Percentiles rank a stretch among this genome's conserved stretches.
Conservation (phyloP, 1,139 yeast genomes). For the Kodamaea suecica region DNA sequence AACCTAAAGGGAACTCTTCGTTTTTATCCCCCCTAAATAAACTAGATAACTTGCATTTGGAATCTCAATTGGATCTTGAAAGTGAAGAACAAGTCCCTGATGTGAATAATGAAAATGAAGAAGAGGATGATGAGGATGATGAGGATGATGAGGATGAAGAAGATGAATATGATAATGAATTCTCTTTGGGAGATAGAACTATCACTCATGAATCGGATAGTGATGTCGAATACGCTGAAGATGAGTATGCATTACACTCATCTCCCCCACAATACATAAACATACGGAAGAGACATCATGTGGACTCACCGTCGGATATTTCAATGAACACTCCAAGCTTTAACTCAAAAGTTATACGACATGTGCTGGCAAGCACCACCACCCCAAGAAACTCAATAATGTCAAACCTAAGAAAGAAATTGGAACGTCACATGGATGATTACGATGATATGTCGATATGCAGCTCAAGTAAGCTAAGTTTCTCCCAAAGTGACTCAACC, state of each 20-base stretch:
- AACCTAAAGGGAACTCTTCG: conserved; percentile 18
- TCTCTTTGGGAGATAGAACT: conserved; percentile 16
- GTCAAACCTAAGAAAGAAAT: conserved; percentile 2
- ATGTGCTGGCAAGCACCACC: conserved; percentile 4
- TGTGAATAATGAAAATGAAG: conserved; percentile 3
- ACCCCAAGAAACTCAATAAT: conserved; percentile 6
- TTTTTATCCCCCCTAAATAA: conserved; percentile 36
- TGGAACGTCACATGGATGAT: conserved; percentile 9
- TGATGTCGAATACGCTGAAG: conserved; percentile 14
- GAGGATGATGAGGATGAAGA: conserved; percentile 11
- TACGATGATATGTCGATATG: conserved; percentile 15
- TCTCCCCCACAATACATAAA: conserved; percentile 18
- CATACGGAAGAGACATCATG: conserved; percentile 18
- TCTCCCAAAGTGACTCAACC: conserved; percentile 24
- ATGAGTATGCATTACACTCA: conserved; percentile 8
- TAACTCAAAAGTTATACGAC: conserved; percentile 8
- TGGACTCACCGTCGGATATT: conserved; percentile 17
- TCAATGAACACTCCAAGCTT: conserved; percentile 15
- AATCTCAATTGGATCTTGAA: conserved; percentile 12
- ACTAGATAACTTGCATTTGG: conserved; percentile 16
- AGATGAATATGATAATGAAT: conserved; percentile 11
- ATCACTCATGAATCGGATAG: conserved; percentile 18
- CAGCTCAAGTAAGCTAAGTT: conserved; percentile 17
- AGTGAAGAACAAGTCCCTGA: conserved; percentile 7
- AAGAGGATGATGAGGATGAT: conserved; percentile 6